phyloP scores from a whole-genome alignment of 1,284 basidiomycete genomes.

The Cutaneotrichosporon sp. region DNA sequence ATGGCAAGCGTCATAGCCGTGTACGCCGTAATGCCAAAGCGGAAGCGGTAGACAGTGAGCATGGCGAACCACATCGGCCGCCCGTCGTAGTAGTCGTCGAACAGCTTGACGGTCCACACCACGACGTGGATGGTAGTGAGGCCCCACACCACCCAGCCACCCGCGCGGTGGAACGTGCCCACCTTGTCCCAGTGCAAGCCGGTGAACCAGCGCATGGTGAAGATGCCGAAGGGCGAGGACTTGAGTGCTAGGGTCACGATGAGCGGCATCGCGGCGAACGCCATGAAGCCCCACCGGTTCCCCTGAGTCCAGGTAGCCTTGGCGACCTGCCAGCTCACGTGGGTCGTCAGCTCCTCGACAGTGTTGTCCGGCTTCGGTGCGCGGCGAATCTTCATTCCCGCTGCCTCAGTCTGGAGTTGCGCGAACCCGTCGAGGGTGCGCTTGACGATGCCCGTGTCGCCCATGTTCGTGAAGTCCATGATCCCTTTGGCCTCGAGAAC shows the following conservation, averaged over 20 bases:
- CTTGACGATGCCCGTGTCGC: slow-evolving; percentile 55
- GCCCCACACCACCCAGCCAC: slow-evolving; percentile 72
- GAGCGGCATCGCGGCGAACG: slow-evolving; percentile 75
- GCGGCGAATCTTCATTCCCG: not conserved
- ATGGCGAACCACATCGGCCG: slow-evolving; percentile 64
- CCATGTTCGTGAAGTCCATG: not conserved
- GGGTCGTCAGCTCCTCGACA: slow-evolving; percentile 11
- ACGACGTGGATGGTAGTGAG: slow-evolving; percentile 68
- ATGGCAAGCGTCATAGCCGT: slow-evolving; percentile 68
- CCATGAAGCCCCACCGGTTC: slow-evolving; percentile 71
- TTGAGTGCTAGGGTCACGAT: slow-evolving; percentile 77
- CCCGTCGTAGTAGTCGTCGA: slow-evolving; percentile 59
- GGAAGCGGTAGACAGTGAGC: slow-evolving; percentile 69
- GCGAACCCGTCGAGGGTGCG: slow-evolving; percentile 29
- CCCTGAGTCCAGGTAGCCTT: slow-evolving; percentile 79
- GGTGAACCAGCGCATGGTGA: slow-evolving; percentile 68
- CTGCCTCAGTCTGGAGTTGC: not conserved
- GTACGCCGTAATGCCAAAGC: slow-evolving; percentile 73
- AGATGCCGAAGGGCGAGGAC: slow-evolving; percentile 75
- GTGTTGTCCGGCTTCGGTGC: slow-evolving; percentile 2
- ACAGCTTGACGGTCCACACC: slow-evolving; percentile 74
- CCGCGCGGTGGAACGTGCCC: slow-evolving; percentile 69
- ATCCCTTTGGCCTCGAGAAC: slow-evolving; percentile 52
- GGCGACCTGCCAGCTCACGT: slow-evolving; percentile 49
- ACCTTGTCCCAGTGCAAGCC: slow-evolving; percentile 78